Evolutionary conservation across 768 basidiomycete genomes (phyloP).

Genomic region (Suillus hirtellus): DNA sequence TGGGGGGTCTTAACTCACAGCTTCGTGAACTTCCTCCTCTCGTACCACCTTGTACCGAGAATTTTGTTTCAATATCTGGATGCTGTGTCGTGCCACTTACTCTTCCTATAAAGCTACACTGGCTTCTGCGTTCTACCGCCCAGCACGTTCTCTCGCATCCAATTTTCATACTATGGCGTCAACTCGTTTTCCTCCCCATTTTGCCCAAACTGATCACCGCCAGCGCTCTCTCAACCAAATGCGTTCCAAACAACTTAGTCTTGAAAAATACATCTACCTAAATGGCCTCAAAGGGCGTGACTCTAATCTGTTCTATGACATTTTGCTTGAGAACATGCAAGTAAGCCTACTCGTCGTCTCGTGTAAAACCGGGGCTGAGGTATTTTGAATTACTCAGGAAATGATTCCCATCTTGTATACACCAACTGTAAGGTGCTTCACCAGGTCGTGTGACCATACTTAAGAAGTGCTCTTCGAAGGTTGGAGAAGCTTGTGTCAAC

Average conservation of each 20-base stretch:
- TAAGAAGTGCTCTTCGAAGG: conserved; percentile 32
- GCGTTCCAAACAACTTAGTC: conserved; percentile 51
- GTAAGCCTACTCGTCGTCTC: conserved; percentile 33
- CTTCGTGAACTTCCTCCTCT: background rate
- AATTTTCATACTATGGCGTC: conserved; percentile 29
- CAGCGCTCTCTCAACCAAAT: conserved; percentile 59
- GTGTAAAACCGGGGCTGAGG: conserved; percentile 1
- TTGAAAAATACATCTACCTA: conserved; percentile 75
- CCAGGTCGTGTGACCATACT: conserved; percentile 16
- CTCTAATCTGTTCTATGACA: conserved; percentile 63
- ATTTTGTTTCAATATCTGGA: conserved; percentile 2
- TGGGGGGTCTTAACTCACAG: background rate
- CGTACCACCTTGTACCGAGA: conserved; percentile 7
- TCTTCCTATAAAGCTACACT: conserved; percentile 15
- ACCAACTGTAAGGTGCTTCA: conserved; percentile 51
- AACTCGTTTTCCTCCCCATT: conserved; percentile 47
- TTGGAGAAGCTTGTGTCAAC: conserved; percentile 71
- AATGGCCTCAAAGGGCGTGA: conserved; percentile 63
- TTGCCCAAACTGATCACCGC: conserved; percentile 51
- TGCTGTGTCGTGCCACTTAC: conserved; percentile 7
- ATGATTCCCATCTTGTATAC: conserved; percentile 74
- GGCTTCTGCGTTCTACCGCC: conserved; percentile 13
- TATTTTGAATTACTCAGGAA: conserved; percentile 35
- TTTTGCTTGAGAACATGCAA: conserved; percentile 60
- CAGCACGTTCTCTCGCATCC: conserved; percentile 15